Base-by-base conservation (phyloP, 2,329 filamentous ascomycete genomes). In the Clonostachys solani region DNA sequence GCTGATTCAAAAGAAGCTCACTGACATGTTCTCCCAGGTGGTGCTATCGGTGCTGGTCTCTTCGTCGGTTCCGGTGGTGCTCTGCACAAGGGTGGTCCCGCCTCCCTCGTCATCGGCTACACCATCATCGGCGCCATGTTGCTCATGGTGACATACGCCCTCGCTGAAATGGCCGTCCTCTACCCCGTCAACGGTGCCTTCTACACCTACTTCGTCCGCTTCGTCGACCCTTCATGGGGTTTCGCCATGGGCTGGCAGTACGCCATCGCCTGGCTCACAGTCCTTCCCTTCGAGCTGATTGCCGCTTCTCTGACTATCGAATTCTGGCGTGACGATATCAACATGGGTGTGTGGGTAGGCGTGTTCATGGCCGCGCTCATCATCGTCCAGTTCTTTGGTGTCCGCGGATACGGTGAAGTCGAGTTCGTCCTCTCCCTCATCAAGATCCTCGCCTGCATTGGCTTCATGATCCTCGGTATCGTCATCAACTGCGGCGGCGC, bases 401-500 rank as follows among this genome's bases (percentile, higher is more conserved):
- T 79, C 2, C 62, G 75, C 4, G 75, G 75, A 7, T 80, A 80
- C 48, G 77, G 68, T 12, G 79, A 77, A 55, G 81, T 84, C 48
- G 81, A 86, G 55, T 85, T 84, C 55, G 69, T 75, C 58, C 72
- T 82, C 2, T 73, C 75, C 6, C 60, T 75, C 6, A 65, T 84
- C 49, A 85, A 85, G 57, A 68, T 84, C 12, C 58, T 62, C 0
- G 80, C 82, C 5, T 80, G 76, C 8, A 61, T 81, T 34, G 74
- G 83, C 42, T 86, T 86, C 65, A 84, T 87, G 67, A 72, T 87
- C 50, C 72, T 84, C 41, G 74, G 75, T 15, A 72, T 85, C 35
- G 67, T 84, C 18, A 68, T 81, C 36, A 77, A 83, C 38, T 69
- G 73, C 6, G 83, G 83, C 17, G 83, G 83, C 48, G 82, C 81